Base-by-base conservation (phyloP, 805 yeast genomes). In the Wickerhamiella sergipiensis region DNA sequence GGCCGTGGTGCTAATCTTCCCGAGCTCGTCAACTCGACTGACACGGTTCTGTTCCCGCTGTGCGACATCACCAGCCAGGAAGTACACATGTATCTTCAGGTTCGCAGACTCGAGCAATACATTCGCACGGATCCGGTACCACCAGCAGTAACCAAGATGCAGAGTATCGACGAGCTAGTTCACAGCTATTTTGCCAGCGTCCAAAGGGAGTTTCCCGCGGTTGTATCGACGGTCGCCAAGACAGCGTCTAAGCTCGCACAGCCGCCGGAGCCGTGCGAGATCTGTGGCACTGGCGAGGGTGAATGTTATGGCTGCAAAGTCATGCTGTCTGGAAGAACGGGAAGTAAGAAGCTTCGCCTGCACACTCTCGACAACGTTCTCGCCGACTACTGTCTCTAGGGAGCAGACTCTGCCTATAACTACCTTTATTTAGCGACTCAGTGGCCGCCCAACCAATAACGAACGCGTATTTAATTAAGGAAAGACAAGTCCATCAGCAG, bases 211-310 rank as follows among this genome's bases (percentile, higher is more conserved):
- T 88, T 88, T 61, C 88, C 95, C 0, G 85, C 90, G 51, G 85
- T 90, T 2, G 88, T 89, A 2, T 83, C 96, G 0, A 89, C 97
- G 0, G 97, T 90, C 19, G 88, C 88, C 13, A 81, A 85, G 57
- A 88, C 95, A 0, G 95, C 92, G 5, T 81, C 81, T 46, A 88
- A 90, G 63, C 67, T 89, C 3, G 51, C 56, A n/a, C 59, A 56
- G 22, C 36, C 43, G 12, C 46, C 57, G 2, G 62, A 60, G 45
- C 48, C 44, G 9, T 60, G 63, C 40, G 43, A 43, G 0, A 39
- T 60, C 17, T 60, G 61, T 48, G 50, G 48, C 12, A 29, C 44
- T 17, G 47, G 26, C 18, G 13, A 17, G 5, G 23, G 52, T 39
- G 21, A 13, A n/a, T 60, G 63, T 48, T 58, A 60, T 39, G 63